phyloP scores from a whole-genome alignment of 2,329 filamentous ascomycete species.

The Sarocladium kiliense region DNA sequence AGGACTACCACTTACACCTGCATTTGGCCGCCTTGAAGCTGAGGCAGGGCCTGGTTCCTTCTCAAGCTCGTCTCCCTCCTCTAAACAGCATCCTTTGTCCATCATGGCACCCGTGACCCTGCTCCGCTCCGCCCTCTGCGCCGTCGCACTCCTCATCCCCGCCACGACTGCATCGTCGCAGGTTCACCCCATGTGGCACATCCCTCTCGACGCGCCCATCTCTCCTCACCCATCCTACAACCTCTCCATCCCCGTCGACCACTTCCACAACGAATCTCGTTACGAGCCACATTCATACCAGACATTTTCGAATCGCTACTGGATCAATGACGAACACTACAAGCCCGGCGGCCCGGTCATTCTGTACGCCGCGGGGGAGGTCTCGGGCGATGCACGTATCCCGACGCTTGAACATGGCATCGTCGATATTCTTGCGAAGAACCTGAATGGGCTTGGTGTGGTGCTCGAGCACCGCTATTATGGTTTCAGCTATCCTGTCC shows the following conservation, averaged over 20 bases:
- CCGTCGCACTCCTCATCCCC: background rate
- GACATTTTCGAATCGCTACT: conserved; percentile 70
- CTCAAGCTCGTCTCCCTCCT: too few relatives aligned
- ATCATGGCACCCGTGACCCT: background rate
- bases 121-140: background rate
- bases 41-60: too few relatives aligned
- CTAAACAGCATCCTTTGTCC: too few relatives aligned
- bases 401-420: conserved; percentile 75
- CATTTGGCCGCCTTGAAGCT: too few relatives aligned
- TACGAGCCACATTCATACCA: conserved; percentile 73
- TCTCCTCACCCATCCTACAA: conserved; percentile 16
- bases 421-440: conserved; percentile 62
- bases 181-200: background rate
- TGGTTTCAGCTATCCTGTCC: conserved; percentile 65
- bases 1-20: too few relatives aligned
- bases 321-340: conserved; percentile 76
- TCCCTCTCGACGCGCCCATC: background rate
- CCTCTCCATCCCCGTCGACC: conserved; percentile 58
- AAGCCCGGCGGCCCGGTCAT: conserved; percentile 75
- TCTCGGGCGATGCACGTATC: conserved; percentile 55
- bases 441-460: conserved; percentile 70
- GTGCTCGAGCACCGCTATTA: conserved; percentile 88
- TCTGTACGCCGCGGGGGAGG: conserved; percentile 69
- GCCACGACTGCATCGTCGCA: background rate
- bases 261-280: conserved; percentile 73